These are phyloP conservation scores for Nymphaea colorata DNA, from an alignment of 164 flowering plant species.

Conservation along the genomic window DNA sequence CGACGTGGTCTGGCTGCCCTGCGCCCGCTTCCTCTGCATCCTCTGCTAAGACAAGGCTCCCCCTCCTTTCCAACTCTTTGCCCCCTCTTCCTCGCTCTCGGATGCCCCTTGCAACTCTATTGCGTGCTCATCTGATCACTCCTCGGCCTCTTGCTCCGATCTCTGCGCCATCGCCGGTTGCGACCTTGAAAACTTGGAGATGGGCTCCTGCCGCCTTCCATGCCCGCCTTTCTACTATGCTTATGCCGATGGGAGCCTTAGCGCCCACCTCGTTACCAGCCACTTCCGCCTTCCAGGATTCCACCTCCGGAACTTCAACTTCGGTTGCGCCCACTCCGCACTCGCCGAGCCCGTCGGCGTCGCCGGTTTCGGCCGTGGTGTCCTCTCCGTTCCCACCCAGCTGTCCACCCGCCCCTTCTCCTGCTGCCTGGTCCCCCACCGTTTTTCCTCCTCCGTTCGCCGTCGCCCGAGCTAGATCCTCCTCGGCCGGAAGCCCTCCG, in stretches of 20 bases:
- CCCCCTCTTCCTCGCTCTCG: conserved; percentile 17
- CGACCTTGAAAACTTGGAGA: conserved; percentile 56
- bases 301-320: conserved; percentile 49
- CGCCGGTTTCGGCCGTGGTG: conserved; percentile 89
- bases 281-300: conserved; percentile 19
- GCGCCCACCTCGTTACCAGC: conserved; percentile 42
- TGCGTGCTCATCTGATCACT: conserved; percentile 67
- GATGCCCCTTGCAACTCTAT: conserved; percentile 43
- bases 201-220: conserved; percentile 36
- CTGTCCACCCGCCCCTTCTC: conserved; percentile 57
- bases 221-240: conserved; percentile 86
- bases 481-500: conserved; percentile 45
- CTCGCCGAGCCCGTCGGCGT: conserved; percentile 88
- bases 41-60: conserved; percentile 57
- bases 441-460: conserved; percentile 20
- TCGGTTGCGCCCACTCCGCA: conserved; percentile 72
- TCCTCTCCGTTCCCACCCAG: conserved; percentile 74
- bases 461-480: conserved; percentile 64
- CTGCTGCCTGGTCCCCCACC: conserved; percentile 74
- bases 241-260: conserved; percentile 78
- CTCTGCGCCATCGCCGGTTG: conserved; percentile 71
- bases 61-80: conserved; percentile 6
- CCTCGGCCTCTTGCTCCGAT: conserved; percentile 50
- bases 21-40: conserved; percentile 71
- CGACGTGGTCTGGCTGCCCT: conserved; percentile 93